phyloP scores from a whole-genome alignment of 2,329 filamentous ascomycete genomes.

The Penicillium sp. region DNA sequence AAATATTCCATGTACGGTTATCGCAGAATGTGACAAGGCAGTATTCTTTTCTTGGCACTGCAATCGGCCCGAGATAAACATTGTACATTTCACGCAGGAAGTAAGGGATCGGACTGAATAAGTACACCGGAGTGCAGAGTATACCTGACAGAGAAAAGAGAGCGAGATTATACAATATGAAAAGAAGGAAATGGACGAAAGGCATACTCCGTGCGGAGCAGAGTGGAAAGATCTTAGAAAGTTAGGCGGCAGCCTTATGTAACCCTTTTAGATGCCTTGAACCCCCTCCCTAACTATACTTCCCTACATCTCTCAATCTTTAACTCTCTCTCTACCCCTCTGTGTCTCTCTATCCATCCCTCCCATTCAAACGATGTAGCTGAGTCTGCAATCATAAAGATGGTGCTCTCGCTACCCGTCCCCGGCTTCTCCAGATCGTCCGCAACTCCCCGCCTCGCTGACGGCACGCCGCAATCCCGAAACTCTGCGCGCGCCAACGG shows the following conservation, averaged over 20 bases:
- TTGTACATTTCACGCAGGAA: too few relatives aligned
- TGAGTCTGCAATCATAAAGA: constrained; percentile 23
- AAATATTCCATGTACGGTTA: too few relatives aligned
- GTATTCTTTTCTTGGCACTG: too few relatives aligned
- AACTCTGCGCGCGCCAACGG: constrained; percentile 11
- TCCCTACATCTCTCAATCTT: not conserved
- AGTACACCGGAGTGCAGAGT: too few relatives aligned
- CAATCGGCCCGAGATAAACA: too few relatives aligned
- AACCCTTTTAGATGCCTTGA: not conserved
- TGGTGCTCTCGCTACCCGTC: constrained; percentile 42
- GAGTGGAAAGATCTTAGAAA: not conserved
- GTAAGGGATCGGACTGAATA: too few relatives aligned
- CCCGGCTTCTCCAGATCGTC: constrained; percentile 38
- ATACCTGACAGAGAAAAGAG: too few relatives aligned
- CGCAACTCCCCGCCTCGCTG: constrained; percentile 30
- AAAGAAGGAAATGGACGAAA: too few relatives aligned
- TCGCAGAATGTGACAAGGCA: too few relatives aligned
- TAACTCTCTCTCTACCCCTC: not conserved
- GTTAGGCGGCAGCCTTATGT: not conserved
- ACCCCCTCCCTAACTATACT: too few relatives aligned
- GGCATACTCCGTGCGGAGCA: too few relatives aligned
- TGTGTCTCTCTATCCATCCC: not conserved
- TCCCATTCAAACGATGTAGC: constrained; percentile 32
- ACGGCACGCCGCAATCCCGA: constrained; percentile 19
- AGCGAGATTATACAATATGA: too few relatives aligned